These are phyloP conservation scores for Lactifluus volemus DNA, from an alignment of 768 basidiomycete genomes.

Conservation along the genomic window DNA sequence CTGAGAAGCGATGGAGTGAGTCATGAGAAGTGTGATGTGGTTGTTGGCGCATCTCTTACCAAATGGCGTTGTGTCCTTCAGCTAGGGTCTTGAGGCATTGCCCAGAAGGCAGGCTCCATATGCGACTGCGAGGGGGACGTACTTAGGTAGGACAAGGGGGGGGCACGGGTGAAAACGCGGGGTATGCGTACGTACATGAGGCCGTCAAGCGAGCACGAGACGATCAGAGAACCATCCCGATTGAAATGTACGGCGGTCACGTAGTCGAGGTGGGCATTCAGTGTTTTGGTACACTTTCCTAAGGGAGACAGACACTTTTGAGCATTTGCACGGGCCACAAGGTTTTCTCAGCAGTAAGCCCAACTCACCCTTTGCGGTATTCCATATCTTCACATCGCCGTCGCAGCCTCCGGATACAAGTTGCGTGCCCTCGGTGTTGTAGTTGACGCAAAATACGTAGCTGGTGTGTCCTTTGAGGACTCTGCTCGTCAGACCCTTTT, in stretches of 20 bases:
- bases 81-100: constrained; percentile 96
- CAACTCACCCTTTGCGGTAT: constrained; percentile 61
- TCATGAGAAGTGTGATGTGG: neutral
- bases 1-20: constrained; percentile 30
- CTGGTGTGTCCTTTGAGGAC: constrained; percentile 74
- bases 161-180: neutral
- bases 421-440: constrained; percentile 79
- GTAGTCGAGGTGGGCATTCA: constrained; percentile 91
- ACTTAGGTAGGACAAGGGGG: neutral
- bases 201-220: constrained; percentile 88
- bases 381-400: constrained; percentile 91
- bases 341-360: too few species aligned
- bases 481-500: constrained; percentile 66
- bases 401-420: constrained; percentile 91
- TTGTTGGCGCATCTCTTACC: constrained; percentile 31
- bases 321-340: neutral
- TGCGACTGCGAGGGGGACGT: constrained; percentile 48
- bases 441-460: constrained; percentile 89
- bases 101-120: constrained; percentile 89
- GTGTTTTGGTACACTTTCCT: constrained; percentile 79
- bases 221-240: constrained; percentile 81
- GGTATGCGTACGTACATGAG: constrained; percentile 59
- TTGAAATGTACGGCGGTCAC: constrained; percentile 95
- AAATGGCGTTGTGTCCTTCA: constrained; percentile 80
- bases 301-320: neutral